Percentiles rank a stretch among this genome's conserved stretches.
Evolutionary conservation across 2,329 filamentous ascomycete species (phyloP).

Genomic region (Neofusicoccum cordaticola): DNA sequence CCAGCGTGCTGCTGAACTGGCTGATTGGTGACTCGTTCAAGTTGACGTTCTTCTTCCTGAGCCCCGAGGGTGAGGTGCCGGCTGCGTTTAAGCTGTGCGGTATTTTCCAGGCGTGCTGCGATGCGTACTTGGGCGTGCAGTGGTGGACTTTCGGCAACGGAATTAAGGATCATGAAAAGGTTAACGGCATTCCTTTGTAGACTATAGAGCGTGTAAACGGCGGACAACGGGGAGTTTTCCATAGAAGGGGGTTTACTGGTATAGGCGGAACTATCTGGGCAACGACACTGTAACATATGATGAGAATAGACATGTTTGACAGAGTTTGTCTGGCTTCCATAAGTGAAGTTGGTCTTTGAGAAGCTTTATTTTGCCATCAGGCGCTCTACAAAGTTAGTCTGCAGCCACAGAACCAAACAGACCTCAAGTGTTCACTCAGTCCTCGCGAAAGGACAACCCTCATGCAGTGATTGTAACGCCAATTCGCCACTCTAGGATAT

Average conservation of each 20-base stretch:
- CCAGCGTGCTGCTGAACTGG: slow-evolving; percentile 76
- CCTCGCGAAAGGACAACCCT: no score
- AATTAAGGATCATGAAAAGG: slow-evolving; percentile 16
- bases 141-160: slow-evolving; percentile 50
- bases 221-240: neutral
- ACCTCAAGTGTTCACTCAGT: no score
- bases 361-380: no score
- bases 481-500: neutral
- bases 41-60: slow-evolving; percentile 74
- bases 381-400: no score
- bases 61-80: slow-evolving; percentile 66
- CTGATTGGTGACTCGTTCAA: slow-evolving; percentile 80
- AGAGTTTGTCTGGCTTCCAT: neutral
- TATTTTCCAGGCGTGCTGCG: slow-evolving; percentile 75
- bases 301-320: neutral
- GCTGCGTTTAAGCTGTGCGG: slow-evolving; percentile 80
- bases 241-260: neutral
- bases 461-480: neutral
- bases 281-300: neutral
- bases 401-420: no score
- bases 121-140: slow-evolving; percentile 70
- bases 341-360: neutral
- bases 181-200: slow-evolving; percentile 4
- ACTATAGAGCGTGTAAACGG: neutral
- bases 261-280: neutral